Percentiles rank a stretch among this genome's conserved stretches.
Evolutionary conservation across 1,284 basidiomycete genomes (phyloP).

Genomic region (Coniophora puteana): DNA sequence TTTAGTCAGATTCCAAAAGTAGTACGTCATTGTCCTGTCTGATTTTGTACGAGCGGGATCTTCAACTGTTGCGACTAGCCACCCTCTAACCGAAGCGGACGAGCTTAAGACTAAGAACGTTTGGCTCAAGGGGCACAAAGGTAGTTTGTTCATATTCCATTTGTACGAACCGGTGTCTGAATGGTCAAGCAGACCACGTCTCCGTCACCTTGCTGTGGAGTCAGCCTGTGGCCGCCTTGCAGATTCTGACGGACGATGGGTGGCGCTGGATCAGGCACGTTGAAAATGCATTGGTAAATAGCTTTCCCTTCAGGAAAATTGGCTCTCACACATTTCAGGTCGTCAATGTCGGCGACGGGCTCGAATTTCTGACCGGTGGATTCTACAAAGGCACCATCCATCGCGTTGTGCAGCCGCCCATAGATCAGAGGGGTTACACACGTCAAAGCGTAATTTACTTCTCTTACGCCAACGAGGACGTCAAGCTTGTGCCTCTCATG

Average conservation of each 20-base stretch:
- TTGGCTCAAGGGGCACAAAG: constrained; percentile 56
- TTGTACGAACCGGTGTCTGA: background rate
- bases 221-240: constrained; percentile 41
- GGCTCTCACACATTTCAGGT: constrained; percentile 47
- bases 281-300: constrained; percentile 36
- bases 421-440: constrained; percentile 31
- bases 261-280: constrained; percentile 57
- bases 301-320: constrained; percentile 23
- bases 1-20: constrained; percentile 38
- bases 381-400: constrained; percentile 53
- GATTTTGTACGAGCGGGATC: background rate
- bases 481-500: constrained; percentile 19
- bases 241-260: constrained; percentile 40
- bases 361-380: constrained; percentile 46
- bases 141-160: constrained; percentile 22
- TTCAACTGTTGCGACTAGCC: constrained; percentile 18
- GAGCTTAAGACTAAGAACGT: constrained; percentile 47
- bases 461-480: constrained; percentile 21
- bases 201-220: constrained; percentile 43
- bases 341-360: constrained; percentile 51
- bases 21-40: constrained; percentile 22
- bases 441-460: constrained; percentile 39
- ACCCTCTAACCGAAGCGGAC: constrained; percentile 40
- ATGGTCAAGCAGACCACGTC: constrained; percentile 32
- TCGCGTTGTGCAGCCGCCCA: constrained; percentile 34